Conservation (phyloP, 228 moss, liverwort and hornwort genomes). For the Sphagnum fallax region DNA sequence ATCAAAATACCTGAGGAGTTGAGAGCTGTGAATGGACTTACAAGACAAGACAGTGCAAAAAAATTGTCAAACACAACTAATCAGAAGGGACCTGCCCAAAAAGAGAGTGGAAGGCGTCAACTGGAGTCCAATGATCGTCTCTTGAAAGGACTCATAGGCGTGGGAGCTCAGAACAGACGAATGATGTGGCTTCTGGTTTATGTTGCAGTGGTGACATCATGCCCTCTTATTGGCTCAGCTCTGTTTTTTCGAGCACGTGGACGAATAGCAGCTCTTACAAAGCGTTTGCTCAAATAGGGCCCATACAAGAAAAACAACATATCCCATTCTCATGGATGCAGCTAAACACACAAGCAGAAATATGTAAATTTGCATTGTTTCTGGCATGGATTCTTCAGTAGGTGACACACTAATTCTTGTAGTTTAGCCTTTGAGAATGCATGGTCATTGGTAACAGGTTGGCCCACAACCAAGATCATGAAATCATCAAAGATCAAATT, state of each 20-base stretch:
- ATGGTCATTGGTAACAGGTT: no score
- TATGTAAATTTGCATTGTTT: no score
- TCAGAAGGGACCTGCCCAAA: slow-evolving; percentile 5
- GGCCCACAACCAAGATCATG: no score
- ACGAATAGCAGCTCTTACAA: slow-evolving; percentile 14
- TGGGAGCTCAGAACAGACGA: slow-evolving; percentile 47
- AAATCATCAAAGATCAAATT: no score
- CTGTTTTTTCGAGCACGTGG: slow-evolving; percentile 58
- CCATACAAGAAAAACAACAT: no score
- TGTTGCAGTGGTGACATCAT: slow-evolving; percentile 63
- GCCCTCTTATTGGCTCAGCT: slow-evolving; percentile 71
- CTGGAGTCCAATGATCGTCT: slow-evolving; percentile 12
- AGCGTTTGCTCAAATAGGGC: slow-evolving; percentile 19
- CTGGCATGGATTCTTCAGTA: no score
- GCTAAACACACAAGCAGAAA: no score
- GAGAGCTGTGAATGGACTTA: slow-evolving; percentile 7
- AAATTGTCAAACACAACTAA: slow-evolving; percentile 9
- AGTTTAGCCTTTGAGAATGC: no score
- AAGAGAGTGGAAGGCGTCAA: slow-evolving; percentile 8
- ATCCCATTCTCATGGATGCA: no score
- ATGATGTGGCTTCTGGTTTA: slow-evolving; percentile 74
- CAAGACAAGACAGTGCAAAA: background rate
- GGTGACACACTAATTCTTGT: no score
- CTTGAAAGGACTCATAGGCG: slow-evolving; percentile 18
- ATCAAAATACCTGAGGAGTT: slow-evolving; percentile 10